Evolutionary conservation across 371 early-diverging fungal species (phyloP), one percentile per base, ranked within the genome.

Genomic region (Mucor circinelloides): DNA sequence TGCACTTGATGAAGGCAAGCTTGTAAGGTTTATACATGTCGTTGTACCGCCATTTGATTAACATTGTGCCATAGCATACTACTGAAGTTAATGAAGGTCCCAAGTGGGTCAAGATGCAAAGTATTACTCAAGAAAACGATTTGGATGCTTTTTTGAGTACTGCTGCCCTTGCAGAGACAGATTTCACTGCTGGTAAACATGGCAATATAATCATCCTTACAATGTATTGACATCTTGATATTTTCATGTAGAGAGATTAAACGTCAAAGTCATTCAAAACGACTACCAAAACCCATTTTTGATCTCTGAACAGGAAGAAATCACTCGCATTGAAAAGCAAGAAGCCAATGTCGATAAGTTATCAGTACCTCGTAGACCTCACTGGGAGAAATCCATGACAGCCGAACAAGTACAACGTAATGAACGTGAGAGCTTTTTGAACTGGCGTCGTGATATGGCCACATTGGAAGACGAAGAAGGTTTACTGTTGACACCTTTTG

Each of bases 71-170:
- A 3, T 68, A 93, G 93, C 97, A 97, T 80, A 95, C 95, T 6
- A 93, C 95, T 6, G 96, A 96, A 27, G 72, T 89, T 1, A 89
- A 94, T 58, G 95, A 95, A 75, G 90, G 90, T 19, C 88, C 93
- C 6, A 87, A 87, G 46, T 94, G 95, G 94, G 87, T 88, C 27
- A 90, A 91, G 66, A 90, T 97, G 85, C 94, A 94, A 78, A 97
- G 97, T 66, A 92, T 99, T 67, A 98, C 98, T 19, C 93, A 97
- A 73, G 96, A 99, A 75, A 92, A 95, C 54, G 97, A 99, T 85
- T 84, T 99, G 8, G 97, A 98, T 54, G 96, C 94, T 30, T 97
- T 99, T 76, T 83, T 99, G 70, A 89, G 86, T 70, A 95, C 96
- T n/a, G 99, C 99, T 6, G 90, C 93, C 64, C 85, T 98, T 66